A percentile compares a stretch with the other conserved stretches of the same genome.
Evolutionary conservation across 2,329 filamentous ascomycete species (phyloP).

Genomic region (Colletotrichum nymphaeae): DNA sequence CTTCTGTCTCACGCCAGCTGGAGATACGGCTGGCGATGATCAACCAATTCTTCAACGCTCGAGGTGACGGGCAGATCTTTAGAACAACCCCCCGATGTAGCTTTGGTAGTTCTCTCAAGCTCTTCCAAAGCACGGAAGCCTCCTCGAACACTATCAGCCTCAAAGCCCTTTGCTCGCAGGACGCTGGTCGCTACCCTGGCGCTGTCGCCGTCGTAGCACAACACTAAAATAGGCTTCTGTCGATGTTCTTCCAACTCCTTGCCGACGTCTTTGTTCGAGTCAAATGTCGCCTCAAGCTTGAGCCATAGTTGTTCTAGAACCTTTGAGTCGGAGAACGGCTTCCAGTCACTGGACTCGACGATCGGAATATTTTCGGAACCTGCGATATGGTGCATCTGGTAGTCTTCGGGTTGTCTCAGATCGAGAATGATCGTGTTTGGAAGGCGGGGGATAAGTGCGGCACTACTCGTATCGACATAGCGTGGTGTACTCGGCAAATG

Average conservation of each 20-base stretch:
- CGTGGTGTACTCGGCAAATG: slow-evolving; percentile 17
- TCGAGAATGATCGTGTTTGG: slow-evolving; percentile 54
- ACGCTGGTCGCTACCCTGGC: slow-evolving; percentile 65
- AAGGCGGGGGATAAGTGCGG: slow-evolving; percentile 10
- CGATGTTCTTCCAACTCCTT: slow-evolving; percentile 39
- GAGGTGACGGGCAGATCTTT: neutral
- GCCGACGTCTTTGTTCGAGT: neutral
- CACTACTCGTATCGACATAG: slow-evolving; percentile 14
- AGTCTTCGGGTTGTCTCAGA: slow-evolving; percentile 55
- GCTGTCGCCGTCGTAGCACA: slow-evolving; percentile 67
- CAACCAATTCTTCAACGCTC: neutral
- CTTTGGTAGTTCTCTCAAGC: neutral
- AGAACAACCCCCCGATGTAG: neutral
- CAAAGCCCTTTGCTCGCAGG: slow-evolving; percentile 60
- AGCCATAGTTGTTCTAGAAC: slow-evolving; percentile 59
- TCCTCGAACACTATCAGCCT: slow-evolving; percentile 58
- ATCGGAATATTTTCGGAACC: slow-evolving; percentile 58
- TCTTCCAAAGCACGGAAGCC: slow-evolving; percentile 46
- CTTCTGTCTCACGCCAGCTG: neutral
- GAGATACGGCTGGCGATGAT: neutral
- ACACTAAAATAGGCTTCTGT: slow-evolving; percentile 52
- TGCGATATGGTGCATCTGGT: slow-evolving; percentile 53
- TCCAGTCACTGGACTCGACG: slow-evolving; percentile 46
- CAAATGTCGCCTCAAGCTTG: slow-evolving; percentile 57
- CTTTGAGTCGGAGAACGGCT: slow-evolving; percentile 58